Base-by-base conservation (phyloP, 2,329 filamentous ascomycete genomes). In the Aspergillus neoniger region DNA sequence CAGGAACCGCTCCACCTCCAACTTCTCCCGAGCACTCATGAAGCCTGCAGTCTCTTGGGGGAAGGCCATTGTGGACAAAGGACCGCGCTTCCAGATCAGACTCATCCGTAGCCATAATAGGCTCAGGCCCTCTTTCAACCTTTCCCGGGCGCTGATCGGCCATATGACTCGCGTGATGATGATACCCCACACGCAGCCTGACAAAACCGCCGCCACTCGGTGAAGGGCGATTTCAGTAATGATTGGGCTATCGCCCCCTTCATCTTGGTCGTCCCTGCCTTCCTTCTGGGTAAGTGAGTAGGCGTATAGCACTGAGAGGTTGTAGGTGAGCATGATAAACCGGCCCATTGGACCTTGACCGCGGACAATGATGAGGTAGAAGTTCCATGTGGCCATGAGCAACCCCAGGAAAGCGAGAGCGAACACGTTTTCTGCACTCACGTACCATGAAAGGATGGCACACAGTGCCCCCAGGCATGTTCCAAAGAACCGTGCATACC, bases 51-150 rank as follows among this genome's bases (percentile, higher is more conserved):
- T 78, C 4, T 85, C 80, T n/a, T 67, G 63, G 61, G 83, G 86
- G 49, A 87, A 83, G 0, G 88, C 79, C 58, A 96, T 83, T 6
- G 88, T 86, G 4, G 90, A 89, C 23, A 99, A 81, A 0, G 95
- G 95, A 8, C 96, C 94, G 48, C 93, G 87, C 78, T 94, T 96
- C 95, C 95, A 99, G 65, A 98, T 93, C 36, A 99, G 83, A 15
- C 92, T 91, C 87, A 99, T 93, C 60, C 96, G 91, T 6, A 99
- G 83, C 85, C 95, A 98, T 12, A 99, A 81, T n/a, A 96, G 82
- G 28, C 91, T 91, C 10, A 97, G 83, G 1, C 94, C 94, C 69
- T 96, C 89, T 71, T 95, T 92, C 69, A 98, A 88, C 77, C 96
- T 96, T 64, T 85, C 83, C 47, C 95, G 86, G 1, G 92, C 95